phyloP scores from a whole-genome alignment of 2,329 filamentous ascomycete species.

The Teratosphaeria zuluensis region DNA sequence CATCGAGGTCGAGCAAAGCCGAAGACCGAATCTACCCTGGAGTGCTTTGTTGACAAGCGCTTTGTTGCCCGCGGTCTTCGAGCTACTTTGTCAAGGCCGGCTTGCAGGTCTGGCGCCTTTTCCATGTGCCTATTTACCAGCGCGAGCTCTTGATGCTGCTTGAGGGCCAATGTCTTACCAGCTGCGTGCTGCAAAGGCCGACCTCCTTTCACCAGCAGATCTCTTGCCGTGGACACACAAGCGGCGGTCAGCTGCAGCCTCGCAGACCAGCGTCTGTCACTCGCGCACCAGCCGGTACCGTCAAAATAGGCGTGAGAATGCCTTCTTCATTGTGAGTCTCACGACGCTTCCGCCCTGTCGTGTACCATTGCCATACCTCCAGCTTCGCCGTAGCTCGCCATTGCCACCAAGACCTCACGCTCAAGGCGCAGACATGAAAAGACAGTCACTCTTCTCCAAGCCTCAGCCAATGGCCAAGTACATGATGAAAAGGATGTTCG shows the following conservation, averaged over 20 bases:
- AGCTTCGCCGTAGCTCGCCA: background rate
- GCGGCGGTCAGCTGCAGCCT: background rate
- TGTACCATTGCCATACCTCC: background rate
- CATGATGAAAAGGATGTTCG: conserved; percentile 36
- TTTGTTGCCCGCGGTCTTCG: background rate
- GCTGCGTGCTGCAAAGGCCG: background rate
- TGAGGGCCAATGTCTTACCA: background rate
- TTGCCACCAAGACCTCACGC: background rate
- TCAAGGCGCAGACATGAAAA: background rate
- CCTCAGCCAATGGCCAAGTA: background rate
- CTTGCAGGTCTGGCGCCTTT: background rate
- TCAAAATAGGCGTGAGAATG: background rate
- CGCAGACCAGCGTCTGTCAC: background rate
- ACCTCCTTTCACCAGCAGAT: background rate
- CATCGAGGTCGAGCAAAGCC: background rate
- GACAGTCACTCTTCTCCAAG: background rate
- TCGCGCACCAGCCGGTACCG: background rate
- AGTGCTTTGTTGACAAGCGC: background rate
- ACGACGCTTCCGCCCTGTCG: no score
- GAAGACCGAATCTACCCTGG: background rate
- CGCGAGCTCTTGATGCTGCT: background rate
- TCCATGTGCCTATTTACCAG: background rate
- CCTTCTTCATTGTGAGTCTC: background rate
- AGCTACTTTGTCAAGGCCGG: background rate
- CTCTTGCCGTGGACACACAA: background rate